These are phyloP conservation scores for Juncus effusus DNA, from an alignment of 176 grass and related monocot species.

Conservation along the genomic window DNA sequence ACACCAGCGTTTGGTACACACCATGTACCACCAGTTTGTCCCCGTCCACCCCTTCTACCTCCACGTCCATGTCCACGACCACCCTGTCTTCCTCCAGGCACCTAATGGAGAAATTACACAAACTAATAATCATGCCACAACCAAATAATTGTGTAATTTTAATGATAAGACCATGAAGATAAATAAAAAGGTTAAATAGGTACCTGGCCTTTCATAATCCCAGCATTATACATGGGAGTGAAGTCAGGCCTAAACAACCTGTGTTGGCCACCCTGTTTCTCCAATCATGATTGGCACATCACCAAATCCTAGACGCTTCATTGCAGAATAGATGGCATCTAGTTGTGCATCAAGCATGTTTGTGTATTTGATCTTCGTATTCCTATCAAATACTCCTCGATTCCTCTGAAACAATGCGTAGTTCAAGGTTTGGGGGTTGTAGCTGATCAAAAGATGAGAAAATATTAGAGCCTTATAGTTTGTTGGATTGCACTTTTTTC, in stretches of 20 bases:
- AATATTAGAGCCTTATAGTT: neutral
- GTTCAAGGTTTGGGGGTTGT: conserved; percentile 54
- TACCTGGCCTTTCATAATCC: conserved; percentile 50
- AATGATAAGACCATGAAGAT: neutral
- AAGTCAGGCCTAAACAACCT: conserved; percentile 60
- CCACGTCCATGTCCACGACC: neutral
- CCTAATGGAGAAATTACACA: neutral
- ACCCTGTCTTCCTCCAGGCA: neutral
- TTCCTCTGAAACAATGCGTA: conserved; percentile 67
- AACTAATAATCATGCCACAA: no score
- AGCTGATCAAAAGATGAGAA: conserved; percentile 14
- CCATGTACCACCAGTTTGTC: conserved; percentile 36
- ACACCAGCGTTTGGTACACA: conserved; percentile 52
- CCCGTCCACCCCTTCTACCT: neutral
- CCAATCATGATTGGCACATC: conserved; percentile 77
- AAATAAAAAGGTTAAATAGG: neutral
- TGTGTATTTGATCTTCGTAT: conserved; percentile 64
- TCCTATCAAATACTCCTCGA: conserved; percentile 44
- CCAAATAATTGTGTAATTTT: no score
- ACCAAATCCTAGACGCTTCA: conserved; percentile 62
- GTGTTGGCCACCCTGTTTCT: conserved; percentile 88
- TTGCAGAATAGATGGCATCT: conserved; percentile 81
- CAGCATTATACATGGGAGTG: conserved; percentile 69
- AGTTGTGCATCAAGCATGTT: conserved; percentile 86
- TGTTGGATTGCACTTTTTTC: no score